These are phyloP conservation scores for Dendrocalamus sinicus DNA, from an alignment of 176 grass and related monocot genomes.

Conservation along the genomic window DNA sequence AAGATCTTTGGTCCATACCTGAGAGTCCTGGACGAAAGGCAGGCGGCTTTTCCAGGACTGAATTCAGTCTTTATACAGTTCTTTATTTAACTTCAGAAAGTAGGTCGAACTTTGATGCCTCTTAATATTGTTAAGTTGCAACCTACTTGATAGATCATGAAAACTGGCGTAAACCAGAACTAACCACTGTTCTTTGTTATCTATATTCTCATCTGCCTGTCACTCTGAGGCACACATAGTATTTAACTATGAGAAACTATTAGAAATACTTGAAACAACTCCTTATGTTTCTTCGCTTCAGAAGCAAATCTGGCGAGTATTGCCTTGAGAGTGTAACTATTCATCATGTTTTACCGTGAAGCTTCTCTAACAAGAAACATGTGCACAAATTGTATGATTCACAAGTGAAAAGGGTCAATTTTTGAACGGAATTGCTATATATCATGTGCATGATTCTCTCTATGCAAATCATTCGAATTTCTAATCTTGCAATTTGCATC, in stretches of 20 bases:
- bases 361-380: neutral
- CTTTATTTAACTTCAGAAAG: neutral
- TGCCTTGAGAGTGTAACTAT: neutral
- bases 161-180: neutral
- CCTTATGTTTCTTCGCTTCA: neutral
- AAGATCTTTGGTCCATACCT: constrained; percentile 24
- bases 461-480: no score
- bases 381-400: neutral
- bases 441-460: no score
- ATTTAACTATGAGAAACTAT: neutral
- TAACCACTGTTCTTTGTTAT: neutral
- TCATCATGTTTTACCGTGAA: neutral
- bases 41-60: neutral
- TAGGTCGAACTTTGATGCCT: neutral
- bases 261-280: neutral
- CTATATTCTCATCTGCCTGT: neutral
- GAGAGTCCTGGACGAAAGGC: neutral
- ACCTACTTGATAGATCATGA: neutral
- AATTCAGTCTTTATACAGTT: neutral
- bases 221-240: neutral
- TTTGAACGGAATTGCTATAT: no score
- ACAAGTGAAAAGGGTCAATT: neutral
- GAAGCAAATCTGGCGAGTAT: neutral
- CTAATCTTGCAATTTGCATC: no score
- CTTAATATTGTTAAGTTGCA: neutral